Percentiles rank a stretch among this genome's conserved stretches.
Conservation (phyloP, 1,139 yeast genomes). For the Suhomyces wounanorum region DNA sequence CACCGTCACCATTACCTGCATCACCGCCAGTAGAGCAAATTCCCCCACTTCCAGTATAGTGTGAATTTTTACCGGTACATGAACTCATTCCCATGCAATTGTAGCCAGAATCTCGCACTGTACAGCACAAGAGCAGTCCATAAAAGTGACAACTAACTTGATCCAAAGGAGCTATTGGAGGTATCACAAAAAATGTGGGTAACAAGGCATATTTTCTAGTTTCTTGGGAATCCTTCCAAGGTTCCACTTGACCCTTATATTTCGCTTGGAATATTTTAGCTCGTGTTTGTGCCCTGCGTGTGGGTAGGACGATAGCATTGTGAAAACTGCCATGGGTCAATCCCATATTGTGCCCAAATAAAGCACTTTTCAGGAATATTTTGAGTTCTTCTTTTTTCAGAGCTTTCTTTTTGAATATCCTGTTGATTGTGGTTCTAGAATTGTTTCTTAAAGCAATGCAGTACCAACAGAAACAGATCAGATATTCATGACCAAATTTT, state of each 20-base stretch:
- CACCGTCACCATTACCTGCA: neutral
- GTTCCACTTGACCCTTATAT: constrained; percentile 10
- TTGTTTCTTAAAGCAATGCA: constrained; percentile 19
- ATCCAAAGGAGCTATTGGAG: constrained; percentile 14
- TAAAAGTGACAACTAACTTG: constrained; percentile 10
- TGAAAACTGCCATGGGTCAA: constrained; percentile 23
- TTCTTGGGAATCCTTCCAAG: constrained; percentile 9
- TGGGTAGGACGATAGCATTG: constrained; percentile 18
- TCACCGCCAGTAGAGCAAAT: neutral
- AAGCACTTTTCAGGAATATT: constrained; percentile 1
- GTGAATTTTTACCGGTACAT: constrained; percentile 1
- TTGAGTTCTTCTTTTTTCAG: neutral
- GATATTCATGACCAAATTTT: constrained; percentile 24
- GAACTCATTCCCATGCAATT: constrained; percentile 14
- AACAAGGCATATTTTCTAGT: constrained; percentile 5
- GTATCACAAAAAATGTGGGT: constrained; percentile 14
- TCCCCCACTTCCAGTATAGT: constrained; percentile 1
- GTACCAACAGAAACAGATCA: constrained; percentile 32
- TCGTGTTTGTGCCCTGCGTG: constrained; percentile 5
- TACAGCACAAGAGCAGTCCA: constrained; percentile 15
- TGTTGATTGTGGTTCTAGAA: constrained; percentile 10
- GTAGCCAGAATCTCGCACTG: constrained; percentile 14
- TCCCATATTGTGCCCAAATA: constrained; percentile 13
- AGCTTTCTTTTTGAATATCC: constrained; percentile 10
- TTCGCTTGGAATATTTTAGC: constrained; percentile 4